A percentile compares a stretch with the other conserved stretches of the same genome.
These are phyloP conservation scores for Yamadazyma philogaea DNA, from an alignment of 805 yeast genomes.

Conservation along the genomic window DNA sequence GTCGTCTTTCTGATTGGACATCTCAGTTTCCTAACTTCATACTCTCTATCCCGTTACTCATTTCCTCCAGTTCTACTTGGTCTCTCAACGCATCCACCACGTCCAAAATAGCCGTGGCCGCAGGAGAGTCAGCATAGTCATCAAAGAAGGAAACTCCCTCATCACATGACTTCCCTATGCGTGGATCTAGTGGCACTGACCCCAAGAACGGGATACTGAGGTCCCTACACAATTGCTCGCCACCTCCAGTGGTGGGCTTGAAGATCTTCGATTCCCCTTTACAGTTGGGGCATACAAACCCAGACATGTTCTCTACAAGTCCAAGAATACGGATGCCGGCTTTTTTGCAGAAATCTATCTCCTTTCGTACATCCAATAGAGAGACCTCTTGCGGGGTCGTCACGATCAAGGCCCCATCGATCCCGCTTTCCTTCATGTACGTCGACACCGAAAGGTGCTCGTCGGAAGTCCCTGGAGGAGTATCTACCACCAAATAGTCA, in stretches of 20 bases:
- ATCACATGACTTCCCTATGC: constrained; percentile 89
- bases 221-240: constrained; percentile 77
- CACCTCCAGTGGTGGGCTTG: constrained; percentile 97
- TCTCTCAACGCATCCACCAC: constrained; percentile 75
- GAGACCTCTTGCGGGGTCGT: constrained; percentile 99
- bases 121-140: constrained; percentile 86
- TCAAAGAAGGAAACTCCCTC: constrained; percentile 82
- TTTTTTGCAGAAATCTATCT: constrained; percentile 89
- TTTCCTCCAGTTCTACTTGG: constrained; percentile 37
- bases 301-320: constrained; percentile 95
- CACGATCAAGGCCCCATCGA: constrained; percentile 92
- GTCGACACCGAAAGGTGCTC: constrained; percentile 91
- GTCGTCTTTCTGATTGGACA: no score
- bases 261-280: constrained; percentile 86
- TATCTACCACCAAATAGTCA: constrained; percentile 87
- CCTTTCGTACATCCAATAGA: constrained; percentile 89
- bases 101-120: constrained; percentile 77
- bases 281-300: constrained; percentile 95
- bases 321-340: constrained; percentile 87
- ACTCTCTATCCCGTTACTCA: constrained; percentile 10
- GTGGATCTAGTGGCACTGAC: constrained; percentile 91
- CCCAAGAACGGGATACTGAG: constrained; percentile 78
- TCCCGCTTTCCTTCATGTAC: constrained; percentile 82
- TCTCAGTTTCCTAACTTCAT: background rate
- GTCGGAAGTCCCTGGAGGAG: constrained; percentile 98